Evolutionary conservation across 192 early-diverging fungal genomes (phyloP).

Genomic region (Mortierella claussenii): DNA sequence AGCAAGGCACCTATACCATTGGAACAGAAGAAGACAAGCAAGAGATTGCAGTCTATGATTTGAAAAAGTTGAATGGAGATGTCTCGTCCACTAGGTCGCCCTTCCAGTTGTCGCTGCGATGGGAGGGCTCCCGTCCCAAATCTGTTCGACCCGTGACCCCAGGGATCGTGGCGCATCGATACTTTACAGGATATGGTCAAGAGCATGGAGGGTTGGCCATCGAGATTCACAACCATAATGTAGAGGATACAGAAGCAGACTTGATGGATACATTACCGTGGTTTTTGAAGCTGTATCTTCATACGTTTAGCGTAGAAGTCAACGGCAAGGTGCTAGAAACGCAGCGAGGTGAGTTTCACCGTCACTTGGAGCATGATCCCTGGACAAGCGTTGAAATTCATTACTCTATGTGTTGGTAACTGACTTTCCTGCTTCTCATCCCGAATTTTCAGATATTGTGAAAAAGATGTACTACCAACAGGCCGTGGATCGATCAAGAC

Average conservation of each 20-base stretch:
- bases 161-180: slow-evolving; percentile 66
- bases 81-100: background rate
- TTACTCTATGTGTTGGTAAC: too few species aligned
- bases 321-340: slow-evolving; percentile 32
- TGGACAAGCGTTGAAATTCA: too few species aligned
- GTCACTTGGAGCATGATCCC: too few species aligned
- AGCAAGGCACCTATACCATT: slow-evolving; percentile 13
- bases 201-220: slow-evolving; percentile 86
- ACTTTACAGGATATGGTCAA: slow-evolving; percentile 83
- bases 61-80: slow-evolving; percentile 32
- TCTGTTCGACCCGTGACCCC: slow-evolving; percentile 55
- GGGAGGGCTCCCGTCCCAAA: slow-evolving; percentile 57
- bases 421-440: too few species aligned
- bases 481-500: slow-evolving; percentile 84
- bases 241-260: slow-evolving; percentile 56
- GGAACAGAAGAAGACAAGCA: slow-evolving; percentile 23
- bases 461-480: slow-evolving; percentile 75
- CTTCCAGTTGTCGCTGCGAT: slow-evolving; percentile 62
- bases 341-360: slow-evolving; percentile 18
- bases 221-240: slow-evolving; percentile 75
- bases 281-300: slow-evolving; percentile 91
- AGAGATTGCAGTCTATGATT: slow-evolving; percentile 58
- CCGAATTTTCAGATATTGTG: slow-evolving; percentile 68
- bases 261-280: slow-evolving; percentile 90
- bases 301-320: slow-evolving; percentile 77